Percentiles rank a stretch among this genome's conserved stretches.
Conservation (phyloP, 129 eudicot genomes). For the Centrapalus pauciflorus region DNA sequence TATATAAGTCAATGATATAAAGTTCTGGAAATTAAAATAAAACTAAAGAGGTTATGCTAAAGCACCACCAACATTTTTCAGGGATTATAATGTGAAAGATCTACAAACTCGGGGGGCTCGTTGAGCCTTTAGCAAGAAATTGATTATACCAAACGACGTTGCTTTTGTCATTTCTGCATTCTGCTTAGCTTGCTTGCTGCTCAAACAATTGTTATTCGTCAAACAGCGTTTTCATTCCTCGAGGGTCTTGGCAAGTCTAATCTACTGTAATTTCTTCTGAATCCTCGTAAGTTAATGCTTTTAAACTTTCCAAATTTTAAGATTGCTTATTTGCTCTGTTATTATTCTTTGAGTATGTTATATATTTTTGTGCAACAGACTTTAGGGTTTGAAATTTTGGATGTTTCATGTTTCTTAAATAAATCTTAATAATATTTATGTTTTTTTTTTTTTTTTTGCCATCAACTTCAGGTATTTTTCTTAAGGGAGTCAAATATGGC, state of each 20-base stretch:
- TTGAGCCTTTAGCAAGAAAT: not conserved
- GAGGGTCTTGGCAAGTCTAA: not conserved
- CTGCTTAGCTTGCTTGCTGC: slow-evolving; percentile 5
- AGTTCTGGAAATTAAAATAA: not conserved
- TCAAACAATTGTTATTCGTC: slow-evolving; percentile 3
- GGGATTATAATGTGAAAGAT: not conserved
- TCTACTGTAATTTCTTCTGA: not conserved
- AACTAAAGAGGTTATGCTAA: not conserved
- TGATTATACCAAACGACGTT: not conserved
- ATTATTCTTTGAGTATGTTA: not conserved
- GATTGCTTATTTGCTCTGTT: not conserved
- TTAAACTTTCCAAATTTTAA: not conserved
- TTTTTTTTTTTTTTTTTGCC: not conserved
- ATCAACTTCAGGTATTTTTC: not conserved
- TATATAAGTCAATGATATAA: too few relatives aligned
- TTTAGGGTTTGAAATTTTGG: slow-evolving; percentile 11
- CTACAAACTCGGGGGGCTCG: not conserved
- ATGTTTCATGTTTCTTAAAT: not conserved
- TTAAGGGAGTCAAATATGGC: slow-evolving; percentile 34
- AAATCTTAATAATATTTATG: not conserved
- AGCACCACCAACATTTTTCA: not conserved
- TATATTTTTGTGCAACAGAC: not conserved
- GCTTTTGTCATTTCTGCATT: not conserved
- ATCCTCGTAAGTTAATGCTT: slow-evolving; percentile 1
- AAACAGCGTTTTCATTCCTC: not conserved